Conservation (phyloP, 306 rosid species). For the Betula pendula region DNA sequence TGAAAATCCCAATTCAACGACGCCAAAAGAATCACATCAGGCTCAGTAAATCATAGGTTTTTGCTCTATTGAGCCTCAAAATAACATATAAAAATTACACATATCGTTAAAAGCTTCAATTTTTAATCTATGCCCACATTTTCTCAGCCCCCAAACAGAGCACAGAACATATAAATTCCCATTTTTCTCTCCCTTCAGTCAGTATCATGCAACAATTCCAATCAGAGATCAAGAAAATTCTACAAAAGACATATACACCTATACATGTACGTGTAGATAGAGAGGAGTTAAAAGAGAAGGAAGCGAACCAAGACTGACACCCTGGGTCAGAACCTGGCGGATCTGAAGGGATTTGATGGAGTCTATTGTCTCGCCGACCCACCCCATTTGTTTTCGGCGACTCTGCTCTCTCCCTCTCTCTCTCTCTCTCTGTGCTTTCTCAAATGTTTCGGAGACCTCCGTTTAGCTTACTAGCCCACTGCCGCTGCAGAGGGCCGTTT, state of each 20-base stretch:
- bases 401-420: not conserved
- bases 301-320: constrained; percentile 72
- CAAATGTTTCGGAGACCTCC: not conserved
- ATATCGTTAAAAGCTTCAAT: not conserved
- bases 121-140: not conserved
- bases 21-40: not conserved
- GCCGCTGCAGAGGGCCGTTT: not conserved
- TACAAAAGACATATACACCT: not conserved
- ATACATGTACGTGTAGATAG: not conserved
- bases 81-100: not conserved
- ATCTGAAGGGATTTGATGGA: constrained; percentile 84
- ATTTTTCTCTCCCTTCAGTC: not conserved
- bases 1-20: not conserved
- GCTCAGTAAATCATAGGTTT: not conserved
- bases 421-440: constrained; percentile 3
- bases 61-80: not conserved
- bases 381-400: constrained; percentile 51
- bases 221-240: not conserved
- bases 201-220: not conserved
- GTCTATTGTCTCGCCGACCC: constrained; percentile 66
- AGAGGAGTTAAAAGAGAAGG: constrained; percentile 18
- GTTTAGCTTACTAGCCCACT: no score
- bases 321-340: constrained; percentile 80
- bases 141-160: constrained; percentile 7
- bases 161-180: not conserved